Conservation (phyloP, 306 rosid genomes). For the Lathyrus sativus region DNA sequence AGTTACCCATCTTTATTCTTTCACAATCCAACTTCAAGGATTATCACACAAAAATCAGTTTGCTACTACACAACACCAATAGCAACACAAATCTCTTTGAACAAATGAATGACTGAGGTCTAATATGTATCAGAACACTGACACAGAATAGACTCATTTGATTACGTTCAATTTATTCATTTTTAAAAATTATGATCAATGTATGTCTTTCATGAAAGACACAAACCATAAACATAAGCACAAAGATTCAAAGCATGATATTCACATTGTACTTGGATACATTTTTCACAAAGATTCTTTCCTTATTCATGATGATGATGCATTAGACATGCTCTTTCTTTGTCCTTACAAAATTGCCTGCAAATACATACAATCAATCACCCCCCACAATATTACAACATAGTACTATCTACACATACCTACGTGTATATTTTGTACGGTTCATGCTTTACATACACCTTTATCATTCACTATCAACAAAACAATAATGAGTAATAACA, state of each 20-base stretch:
- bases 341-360: slow-evolving; percentile 53
- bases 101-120: too few relatives aligned
- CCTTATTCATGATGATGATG: slow-evolving; percentile 52
- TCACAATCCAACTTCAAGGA: slow-evolving; percentile 7
- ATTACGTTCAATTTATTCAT: too few relatives aligned
- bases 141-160: too few relatives aligned
- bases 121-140: too few relatives aligned
- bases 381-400: slow-evolving; percentile 50
- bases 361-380: slow-evolving; percentile 47
- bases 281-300: slow-evolving; percentile 40
- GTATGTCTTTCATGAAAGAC: background rate
- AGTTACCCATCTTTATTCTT: background rate
- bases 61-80: too few relatives aligned
- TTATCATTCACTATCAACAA: slow-evolving; percentile 35
- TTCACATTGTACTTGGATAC: slow-evolving; percentile 37
- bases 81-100: too few relatives aligned
- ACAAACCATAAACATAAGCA: background rate
- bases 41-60: too few relatives aligned
- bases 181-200: too few relatives aligned
- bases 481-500: slow-evolving; percentile 31
- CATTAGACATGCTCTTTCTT: slow-evolving; percentile 37
- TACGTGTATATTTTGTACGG: slow-evolving; percentile 50
- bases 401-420: slow-evolving; percentile 45
- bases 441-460: slow-evolving; percentile 40
- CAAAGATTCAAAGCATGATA: slow-evolving; percentile 32